Base-by-base conservation (phyloP, 2,329 filamentous ascomycete species). In the Fusarium sp. region DNA sequence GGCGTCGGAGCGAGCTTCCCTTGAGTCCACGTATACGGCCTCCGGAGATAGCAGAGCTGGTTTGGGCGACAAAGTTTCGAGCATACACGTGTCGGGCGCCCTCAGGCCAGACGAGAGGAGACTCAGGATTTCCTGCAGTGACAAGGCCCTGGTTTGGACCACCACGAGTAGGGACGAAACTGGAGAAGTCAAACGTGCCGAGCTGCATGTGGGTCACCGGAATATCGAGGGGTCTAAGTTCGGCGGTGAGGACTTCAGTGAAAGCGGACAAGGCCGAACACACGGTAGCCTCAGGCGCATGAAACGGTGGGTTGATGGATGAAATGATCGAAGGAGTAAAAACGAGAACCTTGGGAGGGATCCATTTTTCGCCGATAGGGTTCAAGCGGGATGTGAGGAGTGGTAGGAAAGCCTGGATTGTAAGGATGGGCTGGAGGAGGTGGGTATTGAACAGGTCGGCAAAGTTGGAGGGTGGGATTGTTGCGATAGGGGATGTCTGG, bases 401-500 rank as follows among this genome's bases (percentile, higher is more conserved):
- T 0, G 91, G 91, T n/a, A 98, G 84, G 80, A 98, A 96, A 52
- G 92, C 87, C 80, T 97, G 94, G 37, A 94, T 90, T 7, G 92
- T 94, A 51, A 97, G 87, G 69, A 98, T 93, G 2, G 95, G 95
- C 58, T 94, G 91, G 54, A 98, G 86, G 14, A 99, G 87, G 74
- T 97, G 94, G 17, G 93, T 95, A 78, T 97, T 97, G 77, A 98
- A 89, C 33, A 94, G 90, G 75, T 97, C 93, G 67, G 93, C 92
- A 82, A 97, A 96, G 72, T 88, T 90, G 29, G 92, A 92, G 1
- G 93, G 90, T 9, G 92, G 89, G 60, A 97, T 90, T 6, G 93
- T 94, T 64, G 94, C 93, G 64, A 98, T 91, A 20, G 93, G 91
- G 6, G 92, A 93, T 25, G 91, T 90, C 51, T 93, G 91, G 77